These are phyloP conservation scores for Exophiala calicioides DNA, from an alignment of 2,329 filamentous ascomycete species.

Conservation along the genomic window DNA sequence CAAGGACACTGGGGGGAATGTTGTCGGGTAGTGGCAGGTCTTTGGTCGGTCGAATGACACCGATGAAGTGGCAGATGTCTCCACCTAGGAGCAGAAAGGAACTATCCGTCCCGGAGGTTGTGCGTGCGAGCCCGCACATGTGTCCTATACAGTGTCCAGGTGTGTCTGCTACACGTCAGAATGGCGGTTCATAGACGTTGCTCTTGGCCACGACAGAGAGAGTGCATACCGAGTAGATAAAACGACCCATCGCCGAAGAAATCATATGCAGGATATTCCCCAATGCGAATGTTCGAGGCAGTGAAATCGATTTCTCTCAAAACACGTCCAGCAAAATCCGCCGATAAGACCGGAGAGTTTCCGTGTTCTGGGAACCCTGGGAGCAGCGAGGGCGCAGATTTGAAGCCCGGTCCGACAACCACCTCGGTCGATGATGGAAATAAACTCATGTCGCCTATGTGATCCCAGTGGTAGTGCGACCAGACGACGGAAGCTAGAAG, in stretches of 20 bases:
- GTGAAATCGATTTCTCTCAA: constrained; percentile 27
- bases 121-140: constrained; percentile 52
- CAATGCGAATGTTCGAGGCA: constrained; percentile 33
- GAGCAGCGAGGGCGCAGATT: constrained; percentile 39
- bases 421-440: constrained; percentile 52
- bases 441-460: constrained; percentile 52
- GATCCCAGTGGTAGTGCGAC: constrained; percentile 42
- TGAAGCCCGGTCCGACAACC: constrained; percentile 56
- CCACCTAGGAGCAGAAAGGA: constrained; percentile 43
- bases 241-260: constrained; percentile 46
- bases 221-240: constrained; percentile 43
- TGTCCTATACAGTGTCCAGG: constrained; percentile 53
- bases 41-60: constrained; percentile 34
- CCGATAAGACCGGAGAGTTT: constrained; percentile 38
- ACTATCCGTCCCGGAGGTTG: constrained; percentile 40
- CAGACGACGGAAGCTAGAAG: constrained; percentile 33
- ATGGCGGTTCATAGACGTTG: too few relatives aligned
- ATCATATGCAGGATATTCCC: constrained; percentile 42
- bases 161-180: too few relatives aligned
- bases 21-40: constrained; percentile 32
- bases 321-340: constrained; percentile 35
- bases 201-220: too few relatives aligned
- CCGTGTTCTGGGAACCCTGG: constrained; percentile 51
- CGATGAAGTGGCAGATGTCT: constrained; percentile 50
- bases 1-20: constrained; percentile 8